A percentile compares a stretch with the other conserved stretches of the same genome.
Conservation (phyloP, 1,284 basidiomycete genomes). For the Ceratobasidium sp. region DNA sequence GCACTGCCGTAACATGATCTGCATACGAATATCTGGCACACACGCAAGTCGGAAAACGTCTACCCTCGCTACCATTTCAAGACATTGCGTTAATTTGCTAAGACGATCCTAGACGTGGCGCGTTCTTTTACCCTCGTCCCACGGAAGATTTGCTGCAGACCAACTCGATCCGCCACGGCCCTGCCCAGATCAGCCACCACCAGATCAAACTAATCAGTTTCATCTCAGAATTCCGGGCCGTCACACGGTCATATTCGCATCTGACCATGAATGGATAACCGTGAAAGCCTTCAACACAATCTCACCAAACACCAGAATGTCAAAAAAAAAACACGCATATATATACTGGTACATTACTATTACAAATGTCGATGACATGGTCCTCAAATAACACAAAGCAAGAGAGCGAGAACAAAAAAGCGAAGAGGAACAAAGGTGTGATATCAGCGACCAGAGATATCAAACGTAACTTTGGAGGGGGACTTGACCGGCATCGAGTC, state of each 20-base stretch:
- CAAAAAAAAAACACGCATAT: not conserved
- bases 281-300: not conserved
- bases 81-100: too few species aligned
- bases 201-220: not conserved
- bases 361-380: conserved; percentile 12
- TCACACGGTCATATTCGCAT: too few species aligned
- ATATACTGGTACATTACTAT: conserved; percentile 28
- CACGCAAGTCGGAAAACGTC: too few species aligned
- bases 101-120: not conserved
- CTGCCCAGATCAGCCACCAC: not conserved
- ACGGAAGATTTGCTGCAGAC: not conserved
- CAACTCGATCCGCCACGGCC: not conserved
- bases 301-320: too few species aligned
- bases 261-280: not conserved
- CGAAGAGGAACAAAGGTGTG: not conserved
- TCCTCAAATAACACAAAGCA: conserved; percentile 8
- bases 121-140: not conserved
- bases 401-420: conserved; percentile 3
- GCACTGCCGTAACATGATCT: too few species aligned
- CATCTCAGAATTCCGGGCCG: too few species aligned
- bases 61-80: too few species aligned
- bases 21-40: too few species aligned
- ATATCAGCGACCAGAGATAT: not conserved
- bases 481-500: conserved; percentile 5
- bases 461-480: conserved; percentile 24